Percentiles rank a stretch among this genome's conserved stretches.
These are phyloP conservation scores for Schwanniomyces vanrijiae DNA, from an alignment of 805 yeast genomes.

Conservation along the genomic window DNA sequence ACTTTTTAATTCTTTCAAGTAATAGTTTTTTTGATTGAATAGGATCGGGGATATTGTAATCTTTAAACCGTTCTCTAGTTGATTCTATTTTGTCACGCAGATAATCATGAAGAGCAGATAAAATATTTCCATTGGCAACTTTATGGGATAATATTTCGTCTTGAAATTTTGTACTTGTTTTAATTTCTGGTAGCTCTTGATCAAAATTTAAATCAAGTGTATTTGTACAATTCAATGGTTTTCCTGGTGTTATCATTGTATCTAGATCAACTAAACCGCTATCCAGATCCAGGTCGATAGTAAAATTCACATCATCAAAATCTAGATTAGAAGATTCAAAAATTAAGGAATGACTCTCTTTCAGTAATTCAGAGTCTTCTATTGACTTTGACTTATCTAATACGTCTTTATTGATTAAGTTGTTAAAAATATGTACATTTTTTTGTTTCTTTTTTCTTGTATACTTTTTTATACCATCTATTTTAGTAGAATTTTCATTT, in stretches of 20 bases:
- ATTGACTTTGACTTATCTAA: not conserved
- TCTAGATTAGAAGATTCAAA: not conserved
- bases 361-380: not conserved
- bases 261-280: not conserved
- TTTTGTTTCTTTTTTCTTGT: not conserved
- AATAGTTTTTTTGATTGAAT: constrained; percentile 31
- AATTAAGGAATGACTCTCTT: not conserved
- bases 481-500: not conserved
- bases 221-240: not conserved
- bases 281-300: not conserved
- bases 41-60: constrained; percentile 19
- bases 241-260: not conserved
- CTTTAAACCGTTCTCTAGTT: constrained; percentile 14
- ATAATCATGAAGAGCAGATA: constrained; percentile 13
- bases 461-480: not conserved
- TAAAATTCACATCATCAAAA: not conserved
- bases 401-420: not conserved
- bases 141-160: not conserved
- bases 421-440: not conserved
- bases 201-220: not conserved
- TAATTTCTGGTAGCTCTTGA: not conserved
- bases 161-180: not conserved
- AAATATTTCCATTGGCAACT: constrained; percentile 7
- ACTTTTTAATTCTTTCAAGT: constrained; percentile 23
- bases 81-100: constrained; percentile 11